These are phyloP conservation scores for Cenchrus purpureus DNA, from an alignment of 176 grass and related monocot species.

Conservation along the genomic window DNA sequence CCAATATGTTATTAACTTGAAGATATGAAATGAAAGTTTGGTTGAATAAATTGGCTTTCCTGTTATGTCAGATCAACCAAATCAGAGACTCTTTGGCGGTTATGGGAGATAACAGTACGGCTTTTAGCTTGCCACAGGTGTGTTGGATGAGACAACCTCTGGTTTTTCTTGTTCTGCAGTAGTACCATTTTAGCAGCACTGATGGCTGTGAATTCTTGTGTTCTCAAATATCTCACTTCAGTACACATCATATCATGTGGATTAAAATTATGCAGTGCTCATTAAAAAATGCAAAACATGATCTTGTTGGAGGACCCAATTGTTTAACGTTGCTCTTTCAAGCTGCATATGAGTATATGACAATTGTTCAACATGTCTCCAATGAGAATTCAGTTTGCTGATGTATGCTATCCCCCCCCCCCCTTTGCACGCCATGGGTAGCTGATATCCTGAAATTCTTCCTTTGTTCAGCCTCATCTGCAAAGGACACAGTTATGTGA, in stretches of 20 bases:
- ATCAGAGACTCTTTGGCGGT: constrained; percentile 88
- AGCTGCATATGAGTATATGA: background rate
- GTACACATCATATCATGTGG: background rate
- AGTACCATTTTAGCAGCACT: background rate
- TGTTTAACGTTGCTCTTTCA: background rate
- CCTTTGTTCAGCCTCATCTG: constrained; percentile 77
- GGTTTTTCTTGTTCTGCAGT: constrained; percentile 11
- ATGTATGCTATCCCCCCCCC: background rate
- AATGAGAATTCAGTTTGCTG: constrained; percentile 14
- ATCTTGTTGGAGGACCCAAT: background rate
- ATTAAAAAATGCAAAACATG: background rate
- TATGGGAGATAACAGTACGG: constrained; percentile 93
- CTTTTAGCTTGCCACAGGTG: constrained; percentile 96
- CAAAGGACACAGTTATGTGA: constrained; percentile 98
- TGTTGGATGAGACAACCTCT: background rate
- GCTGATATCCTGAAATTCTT: constrained; percentile 39
- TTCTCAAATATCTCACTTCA: background rate
- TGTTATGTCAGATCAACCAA: constrained; percentile 78
- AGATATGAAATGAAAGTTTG: constrained; percentile 36
- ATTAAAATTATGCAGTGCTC: constrained; percentile 30
- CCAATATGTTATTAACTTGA: constrained; percentile 33
- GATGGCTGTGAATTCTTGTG: background rate
- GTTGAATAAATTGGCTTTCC: constrained; percentile 32
- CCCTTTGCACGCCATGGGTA: background rate
- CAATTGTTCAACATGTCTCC: background rate